These are phyloP conservation scores for Aspergillus hortae DNA, from an alignment of 2,329 filamentous ascomycete genomes.

Conservation along the genomic window DNA sequence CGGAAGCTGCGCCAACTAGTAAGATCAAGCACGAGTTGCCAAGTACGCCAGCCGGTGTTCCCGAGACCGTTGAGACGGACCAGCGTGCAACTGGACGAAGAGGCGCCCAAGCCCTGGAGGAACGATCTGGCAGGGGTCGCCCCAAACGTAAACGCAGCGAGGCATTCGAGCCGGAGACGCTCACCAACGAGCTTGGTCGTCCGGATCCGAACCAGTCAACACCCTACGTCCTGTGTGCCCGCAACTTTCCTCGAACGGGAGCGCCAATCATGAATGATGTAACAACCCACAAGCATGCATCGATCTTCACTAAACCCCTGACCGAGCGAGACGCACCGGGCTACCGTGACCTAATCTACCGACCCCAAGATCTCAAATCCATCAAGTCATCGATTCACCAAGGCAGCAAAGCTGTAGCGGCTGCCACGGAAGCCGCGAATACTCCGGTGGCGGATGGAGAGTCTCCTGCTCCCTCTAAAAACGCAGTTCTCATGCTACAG, in stretches of 20 bases:
- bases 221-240: slow-evolving; percentile 40
- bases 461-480: slow-evolving; percentile 39
- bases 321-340: slow-evolving; percentile 72
- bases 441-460: slow-evolving; percentile 60
- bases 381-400: slow-evolving; percentile 67
- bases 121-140: slow-evolving; percentile 25
- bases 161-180: slow-evolving; percentile 25
- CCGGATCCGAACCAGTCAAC: slow-evolving; percentile 27
- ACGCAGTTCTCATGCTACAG: slow-evolving; percentile 40
- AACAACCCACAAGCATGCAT: slow-evolving; percentile 70
- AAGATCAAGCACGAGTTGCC: slow-evolving; percentile 33
- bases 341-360: slow-evolving; percentile 69
- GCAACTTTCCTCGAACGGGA: slow-evolving; percentile 62
- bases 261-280: slow-evolving; percentile 72
- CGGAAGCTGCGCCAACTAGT: slow-evolving; percentile 13
- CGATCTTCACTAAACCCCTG: slow-evolving; percentile 73
- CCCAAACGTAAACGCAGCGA: slow-evolving; percentile 43
- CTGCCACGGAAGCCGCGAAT: slow-evolving; percentile 59
- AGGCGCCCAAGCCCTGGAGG: slow-evolving; percentile 19
- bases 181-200: slow-evolving; percentile 24
- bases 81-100: slow-evolving; percentile 26
- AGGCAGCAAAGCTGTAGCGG: slow-evolving; percentile 42
- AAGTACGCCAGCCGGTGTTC: slow-evolving; percentile 31
- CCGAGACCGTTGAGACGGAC: slow-evolving; percentile 31
- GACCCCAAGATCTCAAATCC: slow-evolving; percentile 72